phyloP scores from a whole-genome alignment of 768 basidiomycete genomes.

The Panaeolus papilionaceus region DNA sequence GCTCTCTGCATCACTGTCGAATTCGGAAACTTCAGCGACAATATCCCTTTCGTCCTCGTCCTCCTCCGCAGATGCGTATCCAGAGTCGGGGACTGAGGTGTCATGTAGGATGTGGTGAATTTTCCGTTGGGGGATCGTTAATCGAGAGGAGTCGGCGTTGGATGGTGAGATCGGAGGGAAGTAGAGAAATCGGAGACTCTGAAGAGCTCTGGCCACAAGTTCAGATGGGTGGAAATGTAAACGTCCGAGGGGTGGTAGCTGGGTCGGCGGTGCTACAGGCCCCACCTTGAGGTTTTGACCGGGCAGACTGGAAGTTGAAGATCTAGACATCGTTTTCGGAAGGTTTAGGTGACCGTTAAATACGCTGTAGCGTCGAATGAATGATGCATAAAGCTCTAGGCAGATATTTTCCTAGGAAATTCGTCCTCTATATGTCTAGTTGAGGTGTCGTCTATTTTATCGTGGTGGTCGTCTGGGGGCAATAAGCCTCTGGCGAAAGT shows the following conservation, averaged over 20 bases:
- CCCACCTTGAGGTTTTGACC: slow-evolving; percentile 23
- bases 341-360: slow-evolving; percentile 15
- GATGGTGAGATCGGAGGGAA: slow-evolving; percentile 42
- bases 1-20: slow-evolving; percentile 33
- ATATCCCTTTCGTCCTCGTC: slow-evolving; percentile 50
- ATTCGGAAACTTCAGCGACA: slow-evolving; percentile 20
- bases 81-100: slow-evolving; percentile 67
- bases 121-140: slow-evolving; percentile 35
- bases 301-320: slow-evolving; percentile 23
- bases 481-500: neutral
- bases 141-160: slow-evolving; percentile 30
- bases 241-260: slow-evolving; percentile 62
- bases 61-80: slow-evolving; percentile 78
- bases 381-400: neutral
- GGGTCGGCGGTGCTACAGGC: slow-evolving; percentile 24
- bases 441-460: slow-evolving; percentile 25
- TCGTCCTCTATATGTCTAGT: slow-evolving; percentile 15
- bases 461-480: neutral
- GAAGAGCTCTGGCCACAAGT: slow-evolving; percentile 47
- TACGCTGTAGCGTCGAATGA: neutral
- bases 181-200: slow-evolving; percentile 57
- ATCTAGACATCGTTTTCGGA: slow-evolving; percentile 21
- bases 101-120: slow-evolving; percentile 43
- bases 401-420: neutral
- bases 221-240: slow-evolving; percentile 42